phyloP scores from a whole-genome alignment of 2,329 filamentous ascomycete species.

The Venturia aucupariae region DNA sequence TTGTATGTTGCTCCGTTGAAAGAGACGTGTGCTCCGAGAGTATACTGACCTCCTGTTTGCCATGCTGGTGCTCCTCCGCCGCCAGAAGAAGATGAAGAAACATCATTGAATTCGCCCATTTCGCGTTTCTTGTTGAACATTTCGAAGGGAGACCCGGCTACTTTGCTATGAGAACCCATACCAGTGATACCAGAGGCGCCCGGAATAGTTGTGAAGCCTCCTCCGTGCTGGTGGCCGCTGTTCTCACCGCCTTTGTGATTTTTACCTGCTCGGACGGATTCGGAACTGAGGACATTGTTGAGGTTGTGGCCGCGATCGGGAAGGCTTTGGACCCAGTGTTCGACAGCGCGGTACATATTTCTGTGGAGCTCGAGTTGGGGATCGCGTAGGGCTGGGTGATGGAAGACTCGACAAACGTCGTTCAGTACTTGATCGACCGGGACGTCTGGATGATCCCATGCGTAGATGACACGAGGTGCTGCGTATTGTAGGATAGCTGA shows the following conservation, averaged over 20 bases:
- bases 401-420: constrained; percentile 75
- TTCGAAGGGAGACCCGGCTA: constrained; percentile 15
- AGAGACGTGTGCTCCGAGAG: background rate
- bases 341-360: constrained; percentile 81
- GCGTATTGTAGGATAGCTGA: constrained; percentile 67
- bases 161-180: constrained; percentile 13
- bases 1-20: constrained; percentile 12
- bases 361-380: constrained; percentile 69
- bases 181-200: constrained; percentile 9
- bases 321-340: constrained; percentile 66
- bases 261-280: constrained; percentile 71
- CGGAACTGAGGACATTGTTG: constrained; percentile 67
- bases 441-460: constrained; percentile 82
- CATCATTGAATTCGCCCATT: constrained; percentile 11
- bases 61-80: constrained; percentile 7
- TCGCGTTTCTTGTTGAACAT: constrained; percentile 16
- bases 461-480: constrained; percentile 79
- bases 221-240: constrained; percentile 10
- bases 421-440: constrained; percentile 74
- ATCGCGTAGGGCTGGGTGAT: constrained; percentile 78
- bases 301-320: constrained; percentile 57
- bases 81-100: constrained; percentile 1
- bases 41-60: constrained; percentile 12
- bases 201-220: constrained; percentile 12
- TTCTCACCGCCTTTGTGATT: constrained; percentile 54